These are phyloP conservation scores for Curvularia spicifera DNA, from an alignment of 2,329 filamentous ascomycete genomes.

Conservation along the genomic window DNA sequence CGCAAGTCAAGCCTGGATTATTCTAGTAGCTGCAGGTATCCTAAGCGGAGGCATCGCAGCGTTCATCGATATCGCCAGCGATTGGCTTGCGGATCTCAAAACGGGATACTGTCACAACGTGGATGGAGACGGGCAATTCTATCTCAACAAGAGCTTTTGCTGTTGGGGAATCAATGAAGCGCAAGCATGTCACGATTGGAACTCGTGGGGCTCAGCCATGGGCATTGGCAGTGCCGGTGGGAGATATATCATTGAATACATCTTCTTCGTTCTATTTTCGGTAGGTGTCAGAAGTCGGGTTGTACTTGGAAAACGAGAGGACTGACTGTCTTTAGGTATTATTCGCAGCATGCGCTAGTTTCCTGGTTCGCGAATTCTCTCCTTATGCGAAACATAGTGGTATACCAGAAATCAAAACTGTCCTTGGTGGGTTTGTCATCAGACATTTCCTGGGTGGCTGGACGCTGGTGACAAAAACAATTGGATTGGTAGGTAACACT, in stretches of 20 bases:
- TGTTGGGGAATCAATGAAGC: constrained; percentile 83
- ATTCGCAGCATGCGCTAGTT: constrained; percentile 77
- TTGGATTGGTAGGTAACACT: constrained; percentile 71
- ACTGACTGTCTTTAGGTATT: constrained; percentile 61
- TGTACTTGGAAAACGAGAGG: neutral
- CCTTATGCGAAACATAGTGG: constrained; percentile 91
- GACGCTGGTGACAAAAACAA: constrained; percentile 87
- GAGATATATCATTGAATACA: constrained; percentile 82
- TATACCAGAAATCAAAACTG: constrained; percentile 97
- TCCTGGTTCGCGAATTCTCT: constrained; percentile 83
- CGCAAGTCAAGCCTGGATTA: constrained; percentile 88
- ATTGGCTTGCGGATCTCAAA: constrained; percentile 94
- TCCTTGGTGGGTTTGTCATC: constrained; percentile 93
- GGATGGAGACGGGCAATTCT: constrained; percentile 82
- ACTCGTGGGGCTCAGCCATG: constrained; percentile 79
- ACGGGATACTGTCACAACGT: constrained; percentile 82
- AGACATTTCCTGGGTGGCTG: constrained; percentile 82
- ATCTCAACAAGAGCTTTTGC: constrained; percentile 89
- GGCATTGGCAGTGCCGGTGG: constrained; percentile 70
- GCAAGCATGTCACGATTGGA: constrained; percentile 85
- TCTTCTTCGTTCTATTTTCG: constrained; percentile 84
- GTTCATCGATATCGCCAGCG: constrained; percentile 84
- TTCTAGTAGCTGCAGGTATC: constrained; percentile 84
- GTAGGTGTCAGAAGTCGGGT: constrained; percentile 57
- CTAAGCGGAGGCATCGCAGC: constrained; percentile 85